Conservation (phyloP, 768 basidiomycete genomes). For the Naganishia vishniacii region DNA sequence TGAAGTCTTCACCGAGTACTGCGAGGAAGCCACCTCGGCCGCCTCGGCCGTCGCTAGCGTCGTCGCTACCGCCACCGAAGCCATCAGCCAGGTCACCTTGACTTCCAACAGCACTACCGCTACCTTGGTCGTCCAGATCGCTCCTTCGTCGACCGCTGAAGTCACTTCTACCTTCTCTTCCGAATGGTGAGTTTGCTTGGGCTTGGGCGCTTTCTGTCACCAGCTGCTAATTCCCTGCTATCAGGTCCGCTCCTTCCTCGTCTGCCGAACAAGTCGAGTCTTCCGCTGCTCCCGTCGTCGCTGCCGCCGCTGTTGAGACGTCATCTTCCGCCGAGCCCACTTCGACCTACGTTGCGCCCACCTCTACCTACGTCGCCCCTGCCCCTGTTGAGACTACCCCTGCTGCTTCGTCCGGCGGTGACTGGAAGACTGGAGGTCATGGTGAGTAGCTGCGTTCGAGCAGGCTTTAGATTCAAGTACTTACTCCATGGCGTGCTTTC, state of each 20-base stretch:
- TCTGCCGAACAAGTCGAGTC: slow-evolving; percentile 25
- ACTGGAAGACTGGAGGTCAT: slow-evolving; percentile 33
- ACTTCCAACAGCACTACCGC: slow-evolving; percentile 28
- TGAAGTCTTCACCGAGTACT: slow-evolving; percentile 32
- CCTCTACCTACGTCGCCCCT: slow-evolving; percentile 28
- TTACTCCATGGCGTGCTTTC: slow-evolving; percentile 36
- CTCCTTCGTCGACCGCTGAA: slow-evolving; percentile 29
- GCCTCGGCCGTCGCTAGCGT: slow-evolving; percentile 32
- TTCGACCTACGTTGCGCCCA: slow-evolving; percentile 19
- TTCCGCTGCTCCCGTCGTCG: slow-evolving; percentile 25
- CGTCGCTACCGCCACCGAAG: slow-evolving; percentile 24
- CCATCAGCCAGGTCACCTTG: slow-evolving; percentile 27
- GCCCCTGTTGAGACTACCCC: slow-evolving; percentile 31
- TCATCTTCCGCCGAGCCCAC: slow-evolving; percentile 6
- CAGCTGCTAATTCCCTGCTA: not conserved
- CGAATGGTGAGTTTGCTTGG: slow-evolving; percentile 18
- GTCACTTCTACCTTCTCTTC: not conserved
- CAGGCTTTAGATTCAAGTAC: not conserved
- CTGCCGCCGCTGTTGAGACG: slow-evolving; percentile 15
- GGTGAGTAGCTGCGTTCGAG: not conserved
- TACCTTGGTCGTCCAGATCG: slow-evolving; percentile 29
- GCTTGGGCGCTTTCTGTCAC: not conserved
- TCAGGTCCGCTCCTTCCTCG: slow-evolving; percentile 24
- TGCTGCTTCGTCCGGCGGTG: slow-evolving; percentile 31
- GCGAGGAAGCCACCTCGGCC: slow-evolving; percentile 30